Evolutionary conservation across 768 basidiomycete genomes (phyloP), one percentile per base, ranked within the genome.

Genomic region (Lentinula detonsa): DNA sequence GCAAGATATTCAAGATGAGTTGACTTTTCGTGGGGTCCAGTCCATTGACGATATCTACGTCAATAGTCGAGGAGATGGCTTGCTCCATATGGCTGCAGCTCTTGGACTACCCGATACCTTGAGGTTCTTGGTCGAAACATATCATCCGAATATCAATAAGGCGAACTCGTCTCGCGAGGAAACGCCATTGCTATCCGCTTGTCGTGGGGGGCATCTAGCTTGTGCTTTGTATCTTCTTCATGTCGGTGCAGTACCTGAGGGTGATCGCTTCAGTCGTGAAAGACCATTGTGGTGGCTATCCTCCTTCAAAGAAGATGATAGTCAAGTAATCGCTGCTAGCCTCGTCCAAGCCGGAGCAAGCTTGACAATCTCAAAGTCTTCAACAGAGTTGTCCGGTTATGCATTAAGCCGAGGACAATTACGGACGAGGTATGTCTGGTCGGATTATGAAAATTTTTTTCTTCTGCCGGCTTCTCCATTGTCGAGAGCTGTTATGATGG

Each of bases 41-140:
- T 63, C 62, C 6, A 50, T 63, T 10, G 58, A 63, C 33, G 58
- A 63, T 13, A 63, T 63, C 16, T 63, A 60, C 40, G 58, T 63
- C 34, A 60, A 63, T 51, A 28, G 59, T n/a, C 58, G 58, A 15
- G 62, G 62, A 9, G 62, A 63, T 35, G 62, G 62, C 16, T 18
- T 63, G n/a, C 59, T 63, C 28, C 62, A 60, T 37, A n/a, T 63
- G 39, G 59, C 59, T 10, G 62, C 62, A 34, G 52, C 40, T 13
- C 33, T 60, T 23, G 62, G 62, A 11, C 18, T 46, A 1, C 21
- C 43, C 2, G 9, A 35, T 16, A 59, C 58, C 9, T 39, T 60
- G 31, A 49, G 56, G 31, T 54, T 56, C 39, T 16, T 63, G 11
- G 55, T 60, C 39, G 37, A 54, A 23, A 63, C 33, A 4, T 63